Base-by-base conservation (phyloP, 2,329 filamentous ascomycete genomes). In the Scopulariopsis brevicaulis region DNA sequence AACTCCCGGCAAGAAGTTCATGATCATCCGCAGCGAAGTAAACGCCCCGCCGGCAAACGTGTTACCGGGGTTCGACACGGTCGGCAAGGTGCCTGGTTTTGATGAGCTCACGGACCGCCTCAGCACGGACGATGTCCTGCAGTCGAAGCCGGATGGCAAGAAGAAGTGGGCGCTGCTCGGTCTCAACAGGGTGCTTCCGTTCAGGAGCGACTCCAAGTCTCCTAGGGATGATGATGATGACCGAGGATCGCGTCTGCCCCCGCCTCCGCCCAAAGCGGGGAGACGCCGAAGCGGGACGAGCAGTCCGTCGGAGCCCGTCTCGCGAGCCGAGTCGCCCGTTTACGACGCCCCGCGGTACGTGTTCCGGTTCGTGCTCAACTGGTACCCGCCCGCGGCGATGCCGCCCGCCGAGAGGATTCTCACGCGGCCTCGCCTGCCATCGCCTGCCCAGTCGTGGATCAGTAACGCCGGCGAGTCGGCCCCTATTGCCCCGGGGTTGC, bases 1-100 rank as follows among this genome's bases (percentile, higher is more conserved):
- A 6, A 90, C 90, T 2, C 90, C 92, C 1, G 87, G 89, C 53
- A 89, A 93, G 65, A 82, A 89, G 61, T 89, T 96, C 60, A 83
- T 96, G 70, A 96, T 96, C 64, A 87, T 96, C 63, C 85, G 90
- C 59, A 92, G 89, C 62, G 91, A 96, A 60, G 65, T 79, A 24
- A 74, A 73, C 52, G 64, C 69, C 4, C 69, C 74, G 0, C 79
- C 81, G 60, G 71, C 73, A 2, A 77, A 77, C 7, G 68, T 81
- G 10, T 71, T 76, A 59, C 65, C 77, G 54, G 76, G 76, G 18
- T 82, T 82, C 60, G 79, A 82, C 64, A 70, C 74, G 0, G 73
- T 76, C 60, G 63, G 69, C 40, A 65, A 70, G 63, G 59, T 1
- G 64, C 67, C 11, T 68, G 69, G 12, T 59, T 62, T 28, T 64